A percentile compares a stretch with the other conserved stretches of the same genome.
Conservation (phyloP, 2,329 filamentous ascomycete species). For the Penicillium psychrosexuale region DNA sequence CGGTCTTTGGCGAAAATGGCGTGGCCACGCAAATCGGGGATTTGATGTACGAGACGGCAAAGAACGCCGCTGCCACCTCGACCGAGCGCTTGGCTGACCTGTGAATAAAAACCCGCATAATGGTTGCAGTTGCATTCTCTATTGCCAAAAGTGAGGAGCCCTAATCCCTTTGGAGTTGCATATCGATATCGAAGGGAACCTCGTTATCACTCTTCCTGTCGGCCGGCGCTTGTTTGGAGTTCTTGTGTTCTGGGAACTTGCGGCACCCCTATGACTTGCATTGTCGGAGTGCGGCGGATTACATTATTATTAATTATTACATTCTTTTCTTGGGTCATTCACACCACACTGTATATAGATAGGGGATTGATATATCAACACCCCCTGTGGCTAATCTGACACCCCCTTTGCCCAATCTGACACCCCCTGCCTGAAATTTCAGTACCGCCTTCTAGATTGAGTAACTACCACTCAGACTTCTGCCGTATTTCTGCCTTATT, state of each 20-base stretch:
- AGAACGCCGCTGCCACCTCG: slow-evolving; percentile 42
- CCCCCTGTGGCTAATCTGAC: no score
- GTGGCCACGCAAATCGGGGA: slow-evolving; percentile 36
- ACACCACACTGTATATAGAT: neutral
- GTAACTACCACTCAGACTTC: no score
- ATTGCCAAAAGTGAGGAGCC: neutral
- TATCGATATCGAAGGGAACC: slow-evolving; percentile 1
- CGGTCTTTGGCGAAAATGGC: slow-evolving; percentile 30
- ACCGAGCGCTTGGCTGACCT: slow-evolving; percentile 32
- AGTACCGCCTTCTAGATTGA: no score
- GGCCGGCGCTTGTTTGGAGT: slow-evolving; percentile 29
- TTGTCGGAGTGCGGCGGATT: slow-evolving; percentile 7
- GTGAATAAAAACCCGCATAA: slow-evolving; percentile 18
- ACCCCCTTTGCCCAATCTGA: no score
- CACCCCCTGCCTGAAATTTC: no score
- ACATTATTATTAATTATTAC: slow-evolving; percentile 10
- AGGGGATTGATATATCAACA: no score
- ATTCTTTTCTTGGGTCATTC: neutral
- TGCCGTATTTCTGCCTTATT: no score
- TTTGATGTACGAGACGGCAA: slow-evolving; percentile 49
- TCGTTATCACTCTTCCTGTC: slow-evolving; percentile 15
- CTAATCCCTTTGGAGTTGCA: neutral
- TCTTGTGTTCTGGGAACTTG: slow-evolving; percentile 15
- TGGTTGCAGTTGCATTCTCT: slow-evolving; percentile 6
- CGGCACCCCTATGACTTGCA: slow-evolving; percentile 8